These are phyloP conservation scores for Daldinia sp. DNA, from an alignment of 2,329 filamentous ascomycete species.

Conservation along the genomic window DNA sequence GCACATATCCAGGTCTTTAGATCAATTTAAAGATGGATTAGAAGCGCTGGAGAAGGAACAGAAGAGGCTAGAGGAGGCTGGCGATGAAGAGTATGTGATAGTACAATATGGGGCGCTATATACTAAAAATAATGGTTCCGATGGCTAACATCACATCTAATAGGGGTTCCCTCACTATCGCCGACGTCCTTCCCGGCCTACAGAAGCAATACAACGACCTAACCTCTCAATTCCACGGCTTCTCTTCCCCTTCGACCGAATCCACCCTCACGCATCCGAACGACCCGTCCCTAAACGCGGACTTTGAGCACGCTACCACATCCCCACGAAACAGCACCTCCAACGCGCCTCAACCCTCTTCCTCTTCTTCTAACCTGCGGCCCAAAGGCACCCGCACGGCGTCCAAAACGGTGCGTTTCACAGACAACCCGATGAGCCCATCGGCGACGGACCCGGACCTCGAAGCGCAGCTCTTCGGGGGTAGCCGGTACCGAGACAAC, in stretches of 20 bases:
- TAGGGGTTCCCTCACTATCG: slow-evolving; percentile 63
- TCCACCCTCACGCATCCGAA: slow-evolving; percentile 71
- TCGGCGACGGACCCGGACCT: slow-evolving; percentile 58
- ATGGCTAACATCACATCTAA: slow-evolving; percentile 13
- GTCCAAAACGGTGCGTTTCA: slow-evolving; percentile 87
- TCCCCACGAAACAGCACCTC: slow-evolving; percentile 54
- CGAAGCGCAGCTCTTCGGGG: slow-evolving; percentile 59
- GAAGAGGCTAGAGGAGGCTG: slow-evolving; percentile 71
- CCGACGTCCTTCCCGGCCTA: slow-evolving; percentile 75
- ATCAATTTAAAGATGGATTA: slow-evolving; percentile 86
- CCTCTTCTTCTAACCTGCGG: slow-evolving; percentile 46
- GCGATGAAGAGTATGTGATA: slow-evolving; percentile 68
- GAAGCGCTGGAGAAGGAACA: slow-evolving; percentile 74
- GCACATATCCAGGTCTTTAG: slow-evolving; percentile 88
- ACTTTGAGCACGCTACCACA: slow-evolving; percentile 73
- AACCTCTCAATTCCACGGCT: slow-evolving; percentile 82
- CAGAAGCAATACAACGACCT: slow-evolving; percentile 82
- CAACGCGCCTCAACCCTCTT: slow-evolving; percentile 31
- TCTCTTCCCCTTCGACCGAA: slow-evolving; percentile 63
- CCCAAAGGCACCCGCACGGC: slow-evolving; percentile 53
- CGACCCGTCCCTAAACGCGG: slow-evolving; percentile 69
- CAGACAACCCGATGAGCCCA: slow-evolving; percentile 67
- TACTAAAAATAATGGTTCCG: slow-evolving; percentile 12
- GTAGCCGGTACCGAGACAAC: slow-evolving; percentile 75
- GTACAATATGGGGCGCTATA: neutral